These are phyloP conservation scores for Trifolium repens DNA, from an alignment of 306 rosid species.

Conservation along the genomic window DNA sequence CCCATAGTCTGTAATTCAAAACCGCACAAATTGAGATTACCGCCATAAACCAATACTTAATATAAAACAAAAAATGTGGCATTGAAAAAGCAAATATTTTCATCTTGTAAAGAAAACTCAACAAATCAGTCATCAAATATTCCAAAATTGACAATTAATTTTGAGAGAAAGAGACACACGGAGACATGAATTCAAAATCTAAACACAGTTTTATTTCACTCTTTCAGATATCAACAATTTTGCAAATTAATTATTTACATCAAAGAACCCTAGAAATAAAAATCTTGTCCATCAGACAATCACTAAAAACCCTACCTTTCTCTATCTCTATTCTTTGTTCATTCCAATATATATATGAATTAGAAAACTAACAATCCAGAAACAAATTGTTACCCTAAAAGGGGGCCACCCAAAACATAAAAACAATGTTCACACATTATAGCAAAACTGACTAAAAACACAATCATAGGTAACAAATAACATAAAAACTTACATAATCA, in stretches of 20 bases:
- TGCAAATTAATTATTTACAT: conserved; percentile 3
- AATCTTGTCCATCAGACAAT: not conserved
- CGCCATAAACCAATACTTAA: conserved; percentile 23
- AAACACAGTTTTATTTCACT: conserved; percentile 1
- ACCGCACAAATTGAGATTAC: conserved; percentile 3
- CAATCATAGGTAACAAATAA: not conserved
- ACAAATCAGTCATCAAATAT: conserved; percentile 9
- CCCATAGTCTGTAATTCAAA: conserved; percentile 40
- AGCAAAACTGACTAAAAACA: not conserved
- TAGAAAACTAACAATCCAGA: not conserved
- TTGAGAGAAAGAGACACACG: conserved; percentile 18
- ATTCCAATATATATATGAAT: not conserved
- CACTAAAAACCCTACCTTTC: not conserved
- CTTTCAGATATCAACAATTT: conserved; percentile 2
- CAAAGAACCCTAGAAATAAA: conserved; percentile 11
- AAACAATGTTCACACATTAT: not conserved
- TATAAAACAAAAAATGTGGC: not conserved
- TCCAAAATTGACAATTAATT: not conserved
- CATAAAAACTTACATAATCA: not conserved
- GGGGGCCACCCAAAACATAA: not conserved
- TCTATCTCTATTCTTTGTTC: not conserved
- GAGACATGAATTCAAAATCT: conserved; percentile 8
- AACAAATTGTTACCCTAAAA: no score
- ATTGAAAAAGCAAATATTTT: conserved; percentile 22
- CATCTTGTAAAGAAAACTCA: conserved; percentile 13